These are phyloP conservation scores for Geoglossum glabrum DNA, from an alignment of 495 filamentous ascomycete species.

Conservation along the genomic window DNA sequence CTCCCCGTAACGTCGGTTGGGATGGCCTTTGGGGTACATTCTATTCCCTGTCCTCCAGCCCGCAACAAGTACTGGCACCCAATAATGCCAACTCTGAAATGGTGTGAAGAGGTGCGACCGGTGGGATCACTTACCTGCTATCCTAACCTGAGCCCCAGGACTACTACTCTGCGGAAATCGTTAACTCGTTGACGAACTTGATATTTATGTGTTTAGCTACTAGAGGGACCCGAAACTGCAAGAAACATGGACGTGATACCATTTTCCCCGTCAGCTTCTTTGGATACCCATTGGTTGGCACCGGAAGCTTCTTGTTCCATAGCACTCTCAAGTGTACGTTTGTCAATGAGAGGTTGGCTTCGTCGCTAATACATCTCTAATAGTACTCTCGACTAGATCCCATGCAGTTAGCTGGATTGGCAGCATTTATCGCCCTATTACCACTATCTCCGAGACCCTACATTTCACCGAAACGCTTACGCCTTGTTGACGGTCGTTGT, in stretches of 20 bases:
- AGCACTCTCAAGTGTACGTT: conserved; percentile 57
- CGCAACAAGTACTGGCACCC: conserved; percentile 60
- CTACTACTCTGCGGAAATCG: conserved; percentile 44
- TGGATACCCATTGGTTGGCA: conserved; percentile 63
- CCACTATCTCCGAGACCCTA: conserved; percentile 78
- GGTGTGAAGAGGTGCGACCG: conserved; percentile 66
- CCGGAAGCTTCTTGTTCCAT: conserved; percentile 68
- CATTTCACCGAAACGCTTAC: conserved; percentile 83
- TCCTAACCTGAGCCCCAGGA: conserved; percentile 19
- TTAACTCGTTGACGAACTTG: conserved; percentile 62
- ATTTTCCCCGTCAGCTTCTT: conserved; percentile 52
- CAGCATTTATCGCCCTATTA: conserved; percentile 79
- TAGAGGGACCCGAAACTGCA: conserved; percentile 51
- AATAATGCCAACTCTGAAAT: conserved; percentile 78
- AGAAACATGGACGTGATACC: conserved; percentile 45
- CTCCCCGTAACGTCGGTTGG: not conserved
- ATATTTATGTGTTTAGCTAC: conserved; percentile 55
- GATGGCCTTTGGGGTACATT: conserved; percentile 28
- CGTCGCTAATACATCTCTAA: not conserved
- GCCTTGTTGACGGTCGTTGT: conserved; percentile 59
- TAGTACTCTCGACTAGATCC: conserved; percentile 25
- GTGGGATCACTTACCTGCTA: not conserved
- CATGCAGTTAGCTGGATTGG: conserved; percentile 41
- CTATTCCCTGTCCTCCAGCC: conserved; percentile 49
- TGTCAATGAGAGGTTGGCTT: too few relatives aligned